Evolutionary conservation across 139 green algal genomes (phyloP).

Genomic region (Limnomonas spitsbergensis): DNA sequence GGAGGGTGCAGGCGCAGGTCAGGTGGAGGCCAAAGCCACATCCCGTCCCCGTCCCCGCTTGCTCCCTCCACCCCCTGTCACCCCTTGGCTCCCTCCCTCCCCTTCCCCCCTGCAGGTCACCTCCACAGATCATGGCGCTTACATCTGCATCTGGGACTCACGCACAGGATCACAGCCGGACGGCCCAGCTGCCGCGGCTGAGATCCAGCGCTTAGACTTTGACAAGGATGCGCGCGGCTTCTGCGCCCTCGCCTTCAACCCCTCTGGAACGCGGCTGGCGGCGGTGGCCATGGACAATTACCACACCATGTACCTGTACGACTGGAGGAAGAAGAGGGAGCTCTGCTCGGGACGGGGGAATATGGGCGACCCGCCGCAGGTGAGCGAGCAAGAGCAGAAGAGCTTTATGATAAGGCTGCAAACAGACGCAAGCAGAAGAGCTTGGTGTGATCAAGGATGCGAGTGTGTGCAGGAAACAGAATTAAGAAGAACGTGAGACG

Average conservation of each 20-base stretch:
- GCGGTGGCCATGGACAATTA: conserved; percentile 64
- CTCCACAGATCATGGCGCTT: conserved; percentile 47
- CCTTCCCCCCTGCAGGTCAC: conserved; percentile 33
- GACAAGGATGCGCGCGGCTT: conserved; percentile 55
- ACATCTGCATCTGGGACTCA: conserved; percentile 66
- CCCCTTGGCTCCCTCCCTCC: not conserved
- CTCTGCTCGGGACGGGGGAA: conserved; percentile 45
- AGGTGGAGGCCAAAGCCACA: no score
- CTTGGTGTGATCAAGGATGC: no score
- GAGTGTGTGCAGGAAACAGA: no score
- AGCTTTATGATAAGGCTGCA: no score
- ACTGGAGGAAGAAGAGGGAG: conserved; percentile 57
- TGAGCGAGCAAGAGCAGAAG: conserved; percentile 12
- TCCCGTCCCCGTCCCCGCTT: no score
- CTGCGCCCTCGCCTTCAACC: conserved; percentile 54
- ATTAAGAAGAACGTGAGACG: no score
- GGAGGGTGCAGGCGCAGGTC: no score
- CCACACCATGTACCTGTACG: conserved; percentile 67
- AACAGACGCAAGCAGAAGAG: no score
- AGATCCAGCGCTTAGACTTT: conserved; percentile 38
- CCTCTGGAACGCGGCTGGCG: conserved; percentile 47
- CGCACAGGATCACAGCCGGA: conserved; percentile 20
- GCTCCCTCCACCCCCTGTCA: no score
- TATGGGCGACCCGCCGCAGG: conserved; percentile 66
- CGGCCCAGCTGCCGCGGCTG: conserved; percentile 18